Evolutionary conservation across 306 rosid species (phyloP).

Genomic region (Corylus americana): DNA sequence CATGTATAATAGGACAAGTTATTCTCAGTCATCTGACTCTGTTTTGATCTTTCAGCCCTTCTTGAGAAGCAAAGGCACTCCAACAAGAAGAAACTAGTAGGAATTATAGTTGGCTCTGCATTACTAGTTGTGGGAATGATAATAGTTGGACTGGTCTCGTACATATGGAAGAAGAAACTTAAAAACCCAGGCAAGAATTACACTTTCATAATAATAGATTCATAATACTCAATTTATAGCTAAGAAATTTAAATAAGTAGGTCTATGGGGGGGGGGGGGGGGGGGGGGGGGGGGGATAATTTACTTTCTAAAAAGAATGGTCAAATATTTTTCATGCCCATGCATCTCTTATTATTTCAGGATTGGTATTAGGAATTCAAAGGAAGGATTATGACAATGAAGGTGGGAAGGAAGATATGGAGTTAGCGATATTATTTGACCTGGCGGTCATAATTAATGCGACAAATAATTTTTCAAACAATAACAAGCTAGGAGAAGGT

Average conservation of each 20-base stretch:
- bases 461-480: conserved; percentile 45
- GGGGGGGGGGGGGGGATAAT: not conserved
- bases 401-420: conserved; percentile 35
- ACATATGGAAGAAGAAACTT: not conserved
- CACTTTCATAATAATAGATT: not conserved
- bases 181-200: not conserved
- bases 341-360: not conserved
- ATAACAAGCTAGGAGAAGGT: conserved; percentile 61
- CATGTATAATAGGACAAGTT: not conserved
- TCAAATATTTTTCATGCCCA: not conserved
- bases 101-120: not conserved
- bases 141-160: not conserved
- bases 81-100: conserved; percentile 1
- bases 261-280: too few species aligned
- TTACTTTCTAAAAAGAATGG: not conserved
- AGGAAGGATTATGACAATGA: not conserved
- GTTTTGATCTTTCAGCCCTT: not conserved
- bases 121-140: not conserved
- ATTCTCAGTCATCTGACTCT: not conserved
- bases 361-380: too few species aligned
- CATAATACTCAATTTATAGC: not conserved
- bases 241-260: too few species aligned
- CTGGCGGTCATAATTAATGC: conserved; percentile 36
- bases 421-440: conserved; percentile 46
- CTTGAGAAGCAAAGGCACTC: not conserved